Conservation (phyloP, 2,329 filamentous ascomycete genomes). For the Coniella vitis region DNA sequence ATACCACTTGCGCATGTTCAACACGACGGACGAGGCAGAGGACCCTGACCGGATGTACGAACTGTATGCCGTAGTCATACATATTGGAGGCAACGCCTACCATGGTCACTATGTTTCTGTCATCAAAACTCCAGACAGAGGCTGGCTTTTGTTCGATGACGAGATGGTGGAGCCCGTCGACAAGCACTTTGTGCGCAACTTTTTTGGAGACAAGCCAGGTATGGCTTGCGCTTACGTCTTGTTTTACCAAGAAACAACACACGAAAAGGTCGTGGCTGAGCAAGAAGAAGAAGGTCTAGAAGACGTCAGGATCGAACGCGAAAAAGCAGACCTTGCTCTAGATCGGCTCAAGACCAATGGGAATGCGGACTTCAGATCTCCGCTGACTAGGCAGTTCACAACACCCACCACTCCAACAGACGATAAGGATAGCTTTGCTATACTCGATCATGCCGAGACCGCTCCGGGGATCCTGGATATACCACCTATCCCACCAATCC, state of each 20-base stretch:
- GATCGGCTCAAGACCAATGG: slow-evolving; percentile 22
- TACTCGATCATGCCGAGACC: slow-evolving; percentile 60
- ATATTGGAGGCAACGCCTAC: slow-evolving; percentile 93
- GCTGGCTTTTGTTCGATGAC: slow-evolving; percentile 95
- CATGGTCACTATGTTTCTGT: slow-evolving; percentile 97
- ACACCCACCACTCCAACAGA: slow-evolving; percentile 36
- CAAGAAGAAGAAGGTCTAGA: slow-evolving; percentile 72
- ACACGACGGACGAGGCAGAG: slow-evolving; percentile 91
- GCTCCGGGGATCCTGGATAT: slow-evolving; percentile 39
- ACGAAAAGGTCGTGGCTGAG: slow-evolving; percentile 63
- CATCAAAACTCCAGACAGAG: slow-evolving; percentile 92
- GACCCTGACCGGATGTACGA: slow-evolving; percentile 93
- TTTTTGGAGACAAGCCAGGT: slow-evolving; percentile 88
- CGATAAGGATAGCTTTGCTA: slow-evolving; percentile 47
- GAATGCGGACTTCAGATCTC: slow-evolving; percentile 32
- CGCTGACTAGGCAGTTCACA: slow-evolving; percentile 44
- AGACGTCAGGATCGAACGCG: slow-evolving; percentile 50
- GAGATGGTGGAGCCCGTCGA: slow-evolving; percentile 98
- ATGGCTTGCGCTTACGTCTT: slow-evolving; percentile 93
- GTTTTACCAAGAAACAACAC: slow-evolving; percentile 89
- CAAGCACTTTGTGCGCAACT: slow-evolving; percentile 91
- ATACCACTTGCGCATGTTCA: slow-evolving; percentile 93
- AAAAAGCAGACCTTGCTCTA: slow-evolving; percentile 49
- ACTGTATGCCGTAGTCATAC: slow-evolving; percentile 92
- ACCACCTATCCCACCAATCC: slow-evolving; percentile 19